Conservation (phyloP, 2,329 filamentous ascomycete genomes). For the Calonectria pseudoturangicola region DNA sequence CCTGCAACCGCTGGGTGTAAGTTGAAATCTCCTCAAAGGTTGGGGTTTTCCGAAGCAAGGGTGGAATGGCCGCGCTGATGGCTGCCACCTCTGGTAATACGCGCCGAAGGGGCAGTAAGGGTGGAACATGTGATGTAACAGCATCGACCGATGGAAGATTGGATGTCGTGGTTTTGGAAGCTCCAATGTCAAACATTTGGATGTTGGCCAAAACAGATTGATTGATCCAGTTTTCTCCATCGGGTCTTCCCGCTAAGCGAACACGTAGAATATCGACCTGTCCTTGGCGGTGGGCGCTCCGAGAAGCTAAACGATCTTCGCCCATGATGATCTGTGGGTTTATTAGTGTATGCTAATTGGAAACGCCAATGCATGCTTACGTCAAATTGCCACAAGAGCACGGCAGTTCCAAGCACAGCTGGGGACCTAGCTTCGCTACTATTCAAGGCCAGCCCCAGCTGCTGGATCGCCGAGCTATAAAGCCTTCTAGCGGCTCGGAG, state of each 20-base stretch:
- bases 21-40: slow-evolving; percentile 4
- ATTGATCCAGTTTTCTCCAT: slow-evolving; percentile 19
- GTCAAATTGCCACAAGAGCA: slow-evolving; percentile 26
- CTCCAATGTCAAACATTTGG: slow-evolving; percentile 19
- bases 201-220: slow-evolving; percentile 12
- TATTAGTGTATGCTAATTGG: neutral
- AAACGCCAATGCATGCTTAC: neutral
- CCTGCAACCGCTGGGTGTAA: neutral
- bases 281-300: slow-evolving; percentile 17
- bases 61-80: neutral
- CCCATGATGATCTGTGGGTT: slow-evolving; percentile 14
- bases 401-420: slow-evolving; percentile 6
- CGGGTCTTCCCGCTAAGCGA: neutral
- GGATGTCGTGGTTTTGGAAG: neutral
- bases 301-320: slow-evolving; percentile 11
- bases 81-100: neutral
- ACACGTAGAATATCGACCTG: slow-evolving; percentile 17
- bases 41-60: neutral
- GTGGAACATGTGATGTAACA: neutral
- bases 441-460: neutral
- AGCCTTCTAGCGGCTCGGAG: neutral
- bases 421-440: slow-evolving; percentile 2
- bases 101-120: neutral
- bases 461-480: neutral
- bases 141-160: neutral